Conservation (phyloP, 768 basidiomycete species). For the Phaffia australis region DNA sequence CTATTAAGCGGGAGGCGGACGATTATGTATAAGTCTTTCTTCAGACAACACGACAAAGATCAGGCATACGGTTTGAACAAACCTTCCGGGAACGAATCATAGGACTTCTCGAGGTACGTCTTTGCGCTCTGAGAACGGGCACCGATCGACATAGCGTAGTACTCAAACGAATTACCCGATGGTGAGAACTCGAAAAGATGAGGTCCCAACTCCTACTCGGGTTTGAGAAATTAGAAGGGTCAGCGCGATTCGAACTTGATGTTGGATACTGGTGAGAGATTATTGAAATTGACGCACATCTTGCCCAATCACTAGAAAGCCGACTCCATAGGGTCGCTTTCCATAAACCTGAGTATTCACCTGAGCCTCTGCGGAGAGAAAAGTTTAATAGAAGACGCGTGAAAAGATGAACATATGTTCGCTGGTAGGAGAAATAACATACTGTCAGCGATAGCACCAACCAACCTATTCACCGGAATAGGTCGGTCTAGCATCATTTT, state of each 20-base stretch:
- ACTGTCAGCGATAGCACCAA: slow-evolving; percentile 92
- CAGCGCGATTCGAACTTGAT: neutral
- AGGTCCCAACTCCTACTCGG: slow-evolving; percentile 64
- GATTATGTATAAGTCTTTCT: neutral
- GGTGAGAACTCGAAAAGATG: slow-evolving; percentile 98
- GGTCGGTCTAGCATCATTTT: slow-evolving; percentile 93
- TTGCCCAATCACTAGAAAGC: slow-evolving; percentile 91
- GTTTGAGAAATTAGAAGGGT: neutral
- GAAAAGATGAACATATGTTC: too few relatives aligned
- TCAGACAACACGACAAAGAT: neutral
- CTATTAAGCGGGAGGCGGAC: neutral
- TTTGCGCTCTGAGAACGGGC: slow-evolving; percentile 96
- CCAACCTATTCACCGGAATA: slow-evolving; percentile 85
- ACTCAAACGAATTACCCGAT: slow-evolving; percentile 92
- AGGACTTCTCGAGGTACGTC: slow-evolving; percentile 94
- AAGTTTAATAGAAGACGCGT: neutral
- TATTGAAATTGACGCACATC: slow-evolving; percentile 44
- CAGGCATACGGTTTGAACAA: slow-evolving; percentile 35
- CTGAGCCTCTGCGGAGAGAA: slow-evolving; percentile 64
- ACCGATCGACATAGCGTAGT: slow-evolving; percentile 96
- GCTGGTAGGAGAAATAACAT: slow-evolving; percentile 36
- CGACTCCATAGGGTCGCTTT: slow-evolving; percentile 92
- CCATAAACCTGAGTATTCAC: slow-evolving; percentile 99
- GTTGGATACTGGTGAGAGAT: neutral
- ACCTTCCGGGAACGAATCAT: slow-evolving; percentile 77